Conservation (phyloP, 176 grass and related monocot genomes). For the Ananas comosus region DNA sequence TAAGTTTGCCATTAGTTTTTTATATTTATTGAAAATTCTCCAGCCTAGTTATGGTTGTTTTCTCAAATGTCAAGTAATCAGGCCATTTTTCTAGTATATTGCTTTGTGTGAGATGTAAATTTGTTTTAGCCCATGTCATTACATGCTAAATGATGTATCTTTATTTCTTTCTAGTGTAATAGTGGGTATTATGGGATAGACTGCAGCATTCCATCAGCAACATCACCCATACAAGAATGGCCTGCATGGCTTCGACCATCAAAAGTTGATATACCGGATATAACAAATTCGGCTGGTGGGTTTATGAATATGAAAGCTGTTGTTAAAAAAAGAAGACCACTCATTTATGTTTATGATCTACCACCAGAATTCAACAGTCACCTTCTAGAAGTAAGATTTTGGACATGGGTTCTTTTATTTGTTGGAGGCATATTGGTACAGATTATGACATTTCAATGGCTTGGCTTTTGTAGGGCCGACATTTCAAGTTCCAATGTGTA, state of each 20-base stretch:
- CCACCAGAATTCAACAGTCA: conserved; percentile 82
- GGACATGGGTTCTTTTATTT: conserved; percentile 12
- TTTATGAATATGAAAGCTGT: conserved; percentile 32
- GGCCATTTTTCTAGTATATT: not conserved
- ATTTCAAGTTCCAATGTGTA: conserved; percentile 80
- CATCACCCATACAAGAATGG: conserved; percentile 47
- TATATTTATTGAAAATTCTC: too few relatives aligned
- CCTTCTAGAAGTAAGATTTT: conserved; percentile 79
- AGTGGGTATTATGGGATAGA: conserved; percentile 93
- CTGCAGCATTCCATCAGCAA: conserved; percentile 71
- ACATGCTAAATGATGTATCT: conserved; percentile 29
- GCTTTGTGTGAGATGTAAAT: not conserved
- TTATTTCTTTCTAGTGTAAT: conserved; percentile 59
- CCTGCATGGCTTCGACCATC: conserved; percentile 62
- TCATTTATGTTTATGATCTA: conserved; percentile 98
- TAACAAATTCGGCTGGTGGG: conserved; percentile 12
- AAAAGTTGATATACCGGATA: conserved; percentile 26
- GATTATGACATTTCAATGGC: not conserved
- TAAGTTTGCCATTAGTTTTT: too few relatives aligned
- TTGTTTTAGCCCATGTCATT: conserved; percentile 16
- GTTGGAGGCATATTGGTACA: not conserved
- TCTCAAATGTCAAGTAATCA: too few relatives aligned
- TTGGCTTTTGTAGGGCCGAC: conserved; percentile 53
- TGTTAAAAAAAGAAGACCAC: conserved; percentile 69
- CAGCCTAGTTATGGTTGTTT: too few relatives aligned